Evolutionary conservation across 1,284 basidiomycete genomes (phyloP).

Genomic region (Porodaedalea pini): DNA sequence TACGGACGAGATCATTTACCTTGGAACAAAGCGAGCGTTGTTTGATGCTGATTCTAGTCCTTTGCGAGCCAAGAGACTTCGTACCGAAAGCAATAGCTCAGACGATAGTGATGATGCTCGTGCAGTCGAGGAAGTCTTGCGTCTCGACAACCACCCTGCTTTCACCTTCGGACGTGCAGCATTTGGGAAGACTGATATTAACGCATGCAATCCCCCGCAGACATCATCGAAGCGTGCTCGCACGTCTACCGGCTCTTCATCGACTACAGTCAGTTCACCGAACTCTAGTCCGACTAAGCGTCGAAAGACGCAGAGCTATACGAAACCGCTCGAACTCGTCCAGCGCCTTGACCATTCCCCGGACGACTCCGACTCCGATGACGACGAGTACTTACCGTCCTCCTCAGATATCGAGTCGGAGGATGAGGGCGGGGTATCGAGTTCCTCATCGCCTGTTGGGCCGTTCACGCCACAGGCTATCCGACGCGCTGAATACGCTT

Average conservation of each 20-base stretch:
- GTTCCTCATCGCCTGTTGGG: constrained; percentile 18
- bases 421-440: constrained; percentile 1
- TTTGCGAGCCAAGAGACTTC: constrained; percentile 11
- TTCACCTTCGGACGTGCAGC: not conserved
- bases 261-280: not conserved
- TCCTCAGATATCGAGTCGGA: constrained; percentile 16
- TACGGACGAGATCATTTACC: not conserved
- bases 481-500: not conserved
- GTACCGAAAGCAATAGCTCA: constrained; percentile 3
- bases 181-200: not conserved
- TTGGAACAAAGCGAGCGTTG: constrained; percentile 12
- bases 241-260: not conserved
- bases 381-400: constrained; percentile 12
- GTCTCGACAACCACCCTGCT: not conserved
- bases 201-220: not conserved
- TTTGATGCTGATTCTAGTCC: constrained; percentile 7
- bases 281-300: constrained; percentile 1
- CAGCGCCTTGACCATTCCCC: not conserved
- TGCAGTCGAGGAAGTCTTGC: not conserved
- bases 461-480: constrained; percentile 14
- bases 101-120: constrained; percentile 17
- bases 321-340: not conserved
- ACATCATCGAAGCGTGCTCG: constrained; percentile 12
- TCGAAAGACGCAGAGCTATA: not conserved
- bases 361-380: constrained; percentile 1